phyloP scores from a whole-genome alignment of 2,329 filamentous ascomycete genomes.

The Botryotinia narcissicola region DNA sequence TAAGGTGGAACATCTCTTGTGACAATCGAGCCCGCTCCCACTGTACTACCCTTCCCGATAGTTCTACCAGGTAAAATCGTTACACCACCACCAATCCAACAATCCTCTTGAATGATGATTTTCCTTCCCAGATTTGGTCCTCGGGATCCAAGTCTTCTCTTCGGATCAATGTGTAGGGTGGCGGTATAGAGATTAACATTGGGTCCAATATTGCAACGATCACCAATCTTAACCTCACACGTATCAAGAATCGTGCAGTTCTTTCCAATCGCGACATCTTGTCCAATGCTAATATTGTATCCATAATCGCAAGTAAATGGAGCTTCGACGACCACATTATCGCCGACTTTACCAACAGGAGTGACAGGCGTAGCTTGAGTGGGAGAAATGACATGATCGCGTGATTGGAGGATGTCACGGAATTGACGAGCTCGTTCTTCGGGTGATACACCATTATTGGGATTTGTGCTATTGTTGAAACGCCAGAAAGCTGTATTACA shows the following conservation, averaged over 20 bases:
- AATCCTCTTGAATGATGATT: slow-evolving; percentile 74
- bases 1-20: slow-evolving; percentile 43
- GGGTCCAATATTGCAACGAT: slow-evolving; percentile 73
- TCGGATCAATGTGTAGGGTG: slow-evolving; percentile 69
- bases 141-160: slow-evolving; percentile 69
- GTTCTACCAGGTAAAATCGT: slow-evolving; percentile 57
- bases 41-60: slow-evolving; percentile 52
- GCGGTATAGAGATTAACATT: slow-evolving; percentile 84
- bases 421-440: slow-evolving; percentile 69
- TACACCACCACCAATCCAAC: slow-evolving; percentile 61
- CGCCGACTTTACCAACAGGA: slow-evolving; percentile 64
- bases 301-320: slow-evolving; percentile 94
- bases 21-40: slow-evolving; percentile 54
- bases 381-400: slow-evolving; percentile 55
- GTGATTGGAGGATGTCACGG: slow-evolving; percentile 66
- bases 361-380: slow-evolving; percentile 51
- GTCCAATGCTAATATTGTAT: slow-evolving; percentile 87
- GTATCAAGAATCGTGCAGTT: slow-evolving; percentile 86
- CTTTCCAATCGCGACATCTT: slow-evolving; percentile 78
- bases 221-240: slow-evolving; percentile 77
- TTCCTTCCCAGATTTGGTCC: slow-evolving; percentile 67
- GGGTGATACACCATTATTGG: slow-evolving; percentile 66
- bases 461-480: slow-evolving; percentile 82
- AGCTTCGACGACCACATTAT: slow-evolving; percentile 74
- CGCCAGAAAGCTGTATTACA: slow-evolving; percentile 79